Percentiles rank a stretch among this genome's conserved stretches.
These are phyloP conservation scores for Thyridium curvatum DNA, from an alignment of 2,329 filamentous ascomycete genomes.

Conservation along the genomic window DNA sequence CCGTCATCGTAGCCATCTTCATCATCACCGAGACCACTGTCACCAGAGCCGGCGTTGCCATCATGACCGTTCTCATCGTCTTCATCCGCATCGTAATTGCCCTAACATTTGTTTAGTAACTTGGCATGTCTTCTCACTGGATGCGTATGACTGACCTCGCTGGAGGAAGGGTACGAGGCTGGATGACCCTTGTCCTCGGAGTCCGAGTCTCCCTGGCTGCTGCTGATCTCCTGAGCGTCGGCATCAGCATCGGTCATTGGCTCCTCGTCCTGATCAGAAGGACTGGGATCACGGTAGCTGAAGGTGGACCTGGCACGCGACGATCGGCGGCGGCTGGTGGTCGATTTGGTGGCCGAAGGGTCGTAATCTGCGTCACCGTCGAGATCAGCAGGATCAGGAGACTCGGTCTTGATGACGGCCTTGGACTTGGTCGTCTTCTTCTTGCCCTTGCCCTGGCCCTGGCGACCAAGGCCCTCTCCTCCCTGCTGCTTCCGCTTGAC, in stretches of 20 bases:
- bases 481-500: not conserved
- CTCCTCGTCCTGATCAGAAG: conserved; percentile 1
- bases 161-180: too few species aligned
- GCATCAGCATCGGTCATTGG: conserved; percentile 5
- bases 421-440: not conserved
- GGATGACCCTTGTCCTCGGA: too few species aligned
- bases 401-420: conserved; percentile 2
- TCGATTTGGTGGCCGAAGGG: not conserved
- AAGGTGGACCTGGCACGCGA: conserved; percentile 1
- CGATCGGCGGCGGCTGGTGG: conserved; percentile 1
- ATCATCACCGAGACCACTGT: too few species aligned
- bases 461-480: not conserved
- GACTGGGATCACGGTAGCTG: not conserved
- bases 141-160: too few species aligned
- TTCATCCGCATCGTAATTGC: too few species aligned
- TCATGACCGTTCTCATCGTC: too few species aligned
- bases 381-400: conserved; percentile 6
- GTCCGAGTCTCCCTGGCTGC: too few species aligned
- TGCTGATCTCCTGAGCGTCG: conserved; percentile 1
- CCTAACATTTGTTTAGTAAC: too few species aligned
- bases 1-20: too few species aligned
- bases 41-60: too few species aligned
- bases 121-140: too few species aligned
- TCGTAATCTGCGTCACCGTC: conserved; percentile 10
- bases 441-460: not conserved